A percentile compares a stretch with the other conserved stretches of the same genome.
Evolutionary conservation across 306 rosid genomes (phyloP).

Genomic region (Corylus americana): DNA sequence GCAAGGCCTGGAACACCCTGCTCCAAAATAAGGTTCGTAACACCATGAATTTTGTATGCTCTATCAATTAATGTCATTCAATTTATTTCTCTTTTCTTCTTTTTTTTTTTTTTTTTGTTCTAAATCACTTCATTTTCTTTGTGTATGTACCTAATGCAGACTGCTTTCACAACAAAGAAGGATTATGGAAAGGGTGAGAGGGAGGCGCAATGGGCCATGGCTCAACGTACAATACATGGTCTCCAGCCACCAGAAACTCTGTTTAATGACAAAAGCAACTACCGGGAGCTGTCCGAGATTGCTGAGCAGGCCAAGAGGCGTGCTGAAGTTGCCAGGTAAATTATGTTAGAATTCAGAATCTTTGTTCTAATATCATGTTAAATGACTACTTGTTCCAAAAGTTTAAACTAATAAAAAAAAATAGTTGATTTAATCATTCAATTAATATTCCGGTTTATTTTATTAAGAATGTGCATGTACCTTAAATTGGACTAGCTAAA

Average conservation of each 20-base stretch:
- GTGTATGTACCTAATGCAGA: conserved; percentile 37
- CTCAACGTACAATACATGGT: conserved; percentile 74
- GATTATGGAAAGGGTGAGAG: conserved; percentile 78
- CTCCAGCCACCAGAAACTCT: conserved; percentile 42
- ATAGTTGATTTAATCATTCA: no score
- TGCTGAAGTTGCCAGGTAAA: conserved; percentile 83
- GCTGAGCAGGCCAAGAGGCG: conserved; percentile 86
- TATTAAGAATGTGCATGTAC: background rate
- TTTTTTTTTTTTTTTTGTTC: background rate
- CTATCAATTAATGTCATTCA: background rate
- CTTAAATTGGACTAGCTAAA: background rate
- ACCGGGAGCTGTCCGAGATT: conserved; percentile 50
- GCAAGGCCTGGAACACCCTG: conserved; percentile 73
- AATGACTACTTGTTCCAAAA: no score
- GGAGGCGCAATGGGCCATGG: conserved; percentile 82
- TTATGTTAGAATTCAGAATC: no score
- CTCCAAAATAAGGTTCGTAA: conserved; percentile 53
- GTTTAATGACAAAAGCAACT: conserved; percentile 28
- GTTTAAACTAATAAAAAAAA: no score
- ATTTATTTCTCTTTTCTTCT: background rate
- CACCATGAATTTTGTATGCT: background rate
- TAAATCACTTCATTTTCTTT: conserved; percentile 1
- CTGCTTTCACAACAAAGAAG: conserved; percentile 75
- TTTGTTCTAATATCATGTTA: no score
- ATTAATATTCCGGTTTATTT: background rate